Base-by-base conservation (phyloP, 352 stramenopile genomes). In the Globisporangium solare region DNA sequence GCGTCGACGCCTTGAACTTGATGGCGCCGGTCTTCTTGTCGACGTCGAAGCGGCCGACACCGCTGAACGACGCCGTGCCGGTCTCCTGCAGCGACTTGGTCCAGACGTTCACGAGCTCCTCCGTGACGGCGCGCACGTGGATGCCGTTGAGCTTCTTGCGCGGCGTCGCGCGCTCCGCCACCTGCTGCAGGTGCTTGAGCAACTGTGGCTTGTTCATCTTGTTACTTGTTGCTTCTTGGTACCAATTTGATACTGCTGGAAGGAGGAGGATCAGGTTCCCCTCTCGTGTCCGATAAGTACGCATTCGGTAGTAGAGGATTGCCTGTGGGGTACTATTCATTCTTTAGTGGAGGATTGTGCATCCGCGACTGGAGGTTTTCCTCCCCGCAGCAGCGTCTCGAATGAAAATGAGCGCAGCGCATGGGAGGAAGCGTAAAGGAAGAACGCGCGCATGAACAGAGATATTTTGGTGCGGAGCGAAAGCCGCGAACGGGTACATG, bases 141-240 rank as follows among this genome's bases (percentile, higher is more conserved):
- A 73, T 46, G 10, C 58, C 59, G 41, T 72, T 83, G 11, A 83
- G 58, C 35, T 59, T 58, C 67, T 83, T 83, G 35, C 61, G 66
- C 17, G 55, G 43, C 58, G 71, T 68, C 40, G 71, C 61, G 54
- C 60, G 48, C 56, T 72, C 51, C 31, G 73, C 73, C 18, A 60
- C 65, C 27, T 40, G 57, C 60, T 77, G 66, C 54, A 83, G 55
- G 60, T 83, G 70, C 63, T 79, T 79, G 63, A 83, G 60, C 41
- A 83, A 58, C 54, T 76, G 56, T 22, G 51, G 32, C 61, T 83
- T 83, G 47, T 74, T 78, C 70, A 79, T 79, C 7, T 45, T 46
- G 46, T 5, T 27, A 27, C 24, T n/a, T n/a, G n/a, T n/a, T n/a
- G n/a, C n/a, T n/a, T n/a, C n/a, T n/a, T n/a, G n/a, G n/a, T n/a